A percentile compares a stretch with the other conserved stretches of the same genome.
Evolutionary conservation across 495 filamentous ascomycete genomes (phyloP).

Genomic region (Penicillium cataractarum): DNA sequence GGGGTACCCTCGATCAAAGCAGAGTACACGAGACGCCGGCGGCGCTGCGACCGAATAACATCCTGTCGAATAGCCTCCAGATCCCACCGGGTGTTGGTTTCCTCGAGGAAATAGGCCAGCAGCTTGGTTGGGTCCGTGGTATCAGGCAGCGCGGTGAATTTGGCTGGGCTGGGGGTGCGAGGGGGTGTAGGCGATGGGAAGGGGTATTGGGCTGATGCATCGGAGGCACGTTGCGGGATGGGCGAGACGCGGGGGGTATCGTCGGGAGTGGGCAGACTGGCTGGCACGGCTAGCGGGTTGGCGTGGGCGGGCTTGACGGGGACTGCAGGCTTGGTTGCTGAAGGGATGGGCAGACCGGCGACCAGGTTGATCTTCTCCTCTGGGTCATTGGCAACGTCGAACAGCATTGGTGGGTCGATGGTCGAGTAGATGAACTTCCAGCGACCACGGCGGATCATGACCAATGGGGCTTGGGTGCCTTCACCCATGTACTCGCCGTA

Average conservation of each 20-base stretch:
- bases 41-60: constrained; percentile 72
- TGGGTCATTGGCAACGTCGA: constrained; percentile 72
- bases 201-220: constrained; percentile 33
- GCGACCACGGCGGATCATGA: constrained; percentile 82
- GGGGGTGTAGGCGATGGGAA: constrained; percentile 44
- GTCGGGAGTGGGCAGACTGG: constrained; percentile 44
- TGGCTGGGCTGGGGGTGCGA: constrained; percentile 44
- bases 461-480: constrained; percentile 80
- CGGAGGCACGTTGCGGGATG: constrained; percentile 35
- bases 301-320: constrained; percentile 17
- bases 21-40: constrained; percentile 70
- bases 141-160: constrained; percentile 34
- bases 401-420: constrained; percentile 79
- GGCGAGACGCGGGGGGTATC: constrained; percentile 42
- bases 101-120: constrained; percentile 63
- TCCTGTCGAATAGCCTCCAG: constrained; percentile 68
- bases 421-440: constrained; percentile 87
- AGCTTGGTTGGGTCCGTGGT: constrained; percentile 49
- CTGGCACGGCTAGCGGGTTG: constrained; percentile 18
- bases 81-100: constrained; percentile 72
- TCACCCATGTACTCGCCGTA: constrained; percentile 90
- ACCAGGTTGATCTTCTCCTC: constrained; percentile 74
- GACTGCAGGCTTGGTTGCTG: constrained; percentile 10
- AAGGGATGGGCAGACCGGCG: constrained; percentile 35
- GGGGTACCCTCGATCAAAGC: constrained; percentile 72